Evolutionary conservation across 2,329 filamentous ascomycete species (phyloP), one percentile per base, ranked within the genome.

Genomic region (Phyllosticta capitalensis): DNA sequence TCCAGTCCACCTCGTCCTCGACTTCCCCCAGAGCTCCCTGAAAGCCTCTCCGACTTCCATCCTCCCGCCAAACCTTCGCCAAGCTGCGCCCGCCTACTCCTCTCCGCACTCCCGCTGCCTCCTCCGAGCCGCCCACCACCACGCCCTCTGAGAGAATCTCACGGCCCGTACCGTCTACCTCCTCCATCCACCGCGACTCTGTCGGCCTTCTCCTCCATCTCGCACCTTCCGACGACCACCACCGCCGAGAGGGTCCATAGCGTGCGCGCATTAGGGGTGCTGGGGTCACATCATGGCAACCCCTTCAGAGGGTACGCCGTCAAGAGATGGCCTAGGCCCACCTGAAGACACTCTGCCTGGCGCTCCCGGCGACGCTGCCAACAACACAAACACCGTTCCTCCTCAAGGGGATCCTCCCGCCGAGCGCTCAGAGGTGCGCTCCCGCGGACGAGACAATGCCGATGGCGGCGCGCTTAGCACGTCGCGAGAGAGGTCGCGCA

Each of bases 401-500:
- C 24, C 24, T 26, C 38, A 45, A 5, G 38, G 38, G 17, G 21
- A 50, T 19, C 12, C 52, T 33, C 14, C n/a, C 22, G 33, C 52
- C 21, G 66, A 66, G n/a, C 63, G 67, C 14, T 62, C 26, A 20
- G 54, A 61, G 45, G 4, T 45, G n/a, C 58, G 58, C 28, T 55
- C 51, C 30, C 66, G 64, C 19, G 61, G 28, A 63, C 64, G n/a
- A 58, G 61, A 49, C 63, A 68, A 30, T 67, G 54, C 67, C 68
- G 38, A 45, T n/a, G 12, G 69, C 66, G 65, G 63, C 61, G 62
- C 63, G 64, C 61, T 52, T 62, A 63, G 54, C 58, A 64, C 57
- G 58, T 67, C 58, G 61, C 66, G 68, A 57, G 71, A 71, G 5
- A 70, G 68, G 64, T 64, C 63, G 62, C 64, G 65, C 64, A 61